Conservation (phyloP, 78 protist species). For the Fonticula alba region DNA sequence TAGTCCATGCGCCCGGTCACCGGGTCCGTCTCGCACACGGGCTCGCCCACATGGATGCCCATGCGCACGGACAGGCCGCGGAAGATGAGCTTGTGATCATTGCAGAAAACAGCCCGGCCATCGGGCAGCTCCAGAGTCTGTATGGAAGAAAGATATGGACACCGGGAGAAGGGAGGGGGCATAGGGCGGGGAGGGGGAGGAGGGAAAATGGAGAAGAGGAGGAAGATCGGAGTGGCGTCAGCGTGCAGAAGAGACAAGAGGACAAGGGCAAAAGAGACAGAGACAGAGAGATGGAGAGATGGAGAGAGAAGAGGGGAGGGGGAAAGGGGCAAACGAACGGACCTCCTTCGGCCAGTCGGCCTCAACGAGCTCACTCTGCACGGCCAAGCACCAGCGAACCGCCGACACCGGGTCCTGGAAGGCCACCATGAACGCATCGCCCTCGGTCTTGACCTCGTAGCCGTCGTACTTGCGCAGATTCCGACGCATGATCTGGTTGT, state of each 20-base stretch:
- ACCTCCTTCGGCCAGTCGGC: slow-evolving; percentile 25
- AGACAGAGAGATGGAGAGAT: no score
- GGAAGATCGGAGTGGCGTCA: no score
- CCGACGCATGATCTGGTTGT: slow-evolving; percentile 3
- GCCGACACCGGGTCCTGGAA: slow-evolving; percentile 11
- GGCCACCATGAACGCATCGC: slow-evolving; percentile 53
- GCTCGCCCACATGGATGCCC: slow-evolving; percentile 41
- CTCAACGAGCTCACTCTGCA: slow-evolving; percentile 11
- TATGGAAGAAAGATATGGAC: neutral
- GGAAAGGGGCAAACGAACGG: no score
- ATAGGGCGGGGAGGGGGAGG: no score
- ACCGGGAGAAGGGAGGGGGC: neutral
- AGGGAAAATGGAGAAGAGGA: neutral
- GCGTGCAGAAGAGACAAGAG: no score
- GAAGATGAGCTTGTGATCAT: slow-evolving; percentile 11
- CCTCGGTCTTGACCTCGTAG: slow-evolving; percentile 23
- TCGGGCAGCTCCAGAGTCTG: neutral
- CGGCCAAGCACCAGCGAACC: slow-evolving; percentile 3
- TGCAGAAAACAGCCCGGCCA: no score
- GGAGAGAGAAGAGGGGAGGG: no score
- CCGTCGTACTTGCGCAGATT: neutral
- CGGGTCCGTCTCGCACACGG: slow-evolving; percentile 24
- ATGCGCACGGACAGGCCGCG: slow-evolving; percentile 41
- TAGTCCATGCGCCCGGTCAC: slow-evolving; percentile 36
- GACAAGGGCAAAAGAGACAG: no score